Evolutionary conservation across 495 filamentous ascomycete genomes (phyloP), one percentile per base, ranked within the genome.

Genomic region (Aspergillus coremiiformis): DNA sequence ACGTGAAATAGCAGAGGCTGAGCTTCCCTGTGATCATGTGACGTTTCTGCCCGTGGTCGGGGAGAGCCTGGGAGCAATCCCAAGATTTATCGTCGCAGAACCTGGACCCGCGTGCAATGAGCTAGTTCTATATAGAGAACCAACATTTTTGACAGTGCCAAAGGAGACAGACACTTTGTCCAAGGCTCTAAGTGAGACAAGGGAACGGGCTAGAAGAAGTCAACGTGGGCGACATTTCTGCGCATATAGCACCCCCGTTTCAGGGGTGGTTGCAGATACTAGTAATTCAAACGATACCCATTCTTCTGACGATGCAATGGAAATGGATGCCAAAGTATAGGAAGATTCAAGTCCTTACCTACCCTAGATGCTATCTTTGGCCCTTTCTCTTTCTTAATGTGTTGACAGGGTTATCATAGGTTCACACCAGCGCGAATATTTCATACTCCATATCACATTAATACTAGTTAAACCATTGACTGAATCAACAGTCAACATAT

Each of bases 1-100:
- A 57, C 86, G 80, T 47, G 92, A 98, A 71, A 78, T 96, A 35
- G 83, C 82, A 0, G 85, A 87, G 7, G 61, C 72, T 21, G 79
- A 83, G 19, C 58, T 64, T 39, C 66, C 82, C 32, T 72, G 75
- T 46, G 71, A 70, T 48, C 76, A 71, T 46, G 70, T 94, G 11
- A 71, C 90, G 49, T 89, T 96, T 67, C 72, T 93, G 0, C 84
- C 91, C 1, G 87, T 93, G 61, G 86, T 96, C 48, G 84, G 91
- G 56, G 87, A 85, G 66, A 84, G 83, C 55, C 70, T 96, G 33
- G 78, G 76, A 50, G 79, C 81, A 55, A 84, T 96, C 42, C 90
- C 91, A 1, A 70, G 75, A 20, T 72, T 81, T 4, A 61, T 92
- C 14, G 67, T 90, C 5, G 68, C 75, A 7, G 74, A 76, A 50